Evolutionary conservation across 768 basidiomycete species (phyloP), one percentile per base, ranked within the genome.

Genomic region (Tephrocybe rancida): DNA sequence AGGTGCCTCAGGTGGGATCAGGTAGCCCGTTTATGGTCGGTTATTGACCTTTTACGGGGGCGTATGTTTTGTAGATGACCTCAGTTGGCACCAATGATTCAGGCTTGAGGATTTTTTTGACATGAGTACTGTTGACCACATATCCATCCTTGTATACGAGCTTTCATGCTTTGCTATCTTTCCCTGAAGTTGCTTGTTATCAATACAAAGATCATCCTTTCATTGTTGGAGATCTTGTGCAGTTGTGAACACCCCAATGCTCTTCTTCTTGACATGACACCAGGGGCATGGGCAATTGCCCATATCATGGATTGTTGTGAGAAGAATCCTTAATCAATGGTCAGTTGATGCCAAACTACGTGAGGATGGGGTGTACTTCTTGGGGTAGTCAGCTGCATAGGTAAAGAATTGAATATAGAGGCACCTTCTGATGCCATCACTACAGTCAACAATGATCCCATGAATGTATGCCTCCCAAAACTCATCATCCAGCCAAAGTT

Each of bases 211-310:
- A 25, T 3, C 30, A 32, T 32, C 22, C 25, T 39, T 22, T 4
- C 48, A 10, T 37, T 24, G 37, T 19, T 24, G 34, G 3, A 13
- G 3, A 30, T 49, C 37, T 4, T 21, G 10, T 19, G 16, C 10
- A 22, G 18, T 30, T 4, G 72, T 75, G 10, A 78, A 19, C 0
- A 55, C 25, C 8, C 39, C 22, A 18, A 75, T 64, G 0, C 68
- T 11, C 0, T 47, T 48, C 47, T 71, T 73, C 7, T 39, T 41
- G 22, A 73, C 55, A 0, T 68, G 51, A 49, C 78, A 79, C 0
- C 67, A 58, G 0, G 75, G 75, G 53, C 77, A 78, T 13, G 72
- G 74, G 43, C 68, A 70, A 1, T 44, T 13, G 1, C 70, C 72
- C 1, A 67, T 50, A 38, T 67, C 63, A 5, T 64, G 62, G 18